Evolutionary conservation across 1,284 basidiomycete species (phyloP), one percentile per base, ranked within the genome.

Genomic region (Cutaneotrichosporon cavernicola): DNA sequence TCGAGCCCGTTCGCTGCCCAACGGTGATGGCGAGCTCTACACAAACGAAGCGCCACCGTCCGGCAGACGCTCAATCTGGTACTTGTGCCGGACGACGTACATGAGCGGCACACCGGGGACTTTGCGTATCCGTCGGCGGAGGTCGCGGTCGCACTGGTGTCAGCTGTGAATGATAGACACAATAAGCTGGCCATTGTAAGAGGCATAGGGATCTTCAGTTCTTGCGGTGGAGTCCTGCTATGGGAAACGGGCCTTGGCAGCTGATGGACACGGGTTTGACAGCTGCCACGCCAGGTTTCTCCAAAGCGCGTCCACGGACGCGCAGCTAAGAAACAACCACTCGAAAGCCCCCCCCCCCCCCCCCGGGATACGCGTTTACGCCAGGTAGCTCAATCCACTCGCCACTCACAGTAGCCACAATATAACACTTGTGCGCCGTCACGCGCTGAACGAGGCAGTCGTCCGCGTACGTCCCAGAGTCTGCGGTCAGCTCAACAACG

Each of bases 401-500:
- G 21, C 8, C 22, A 77, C 80, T 69, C 53, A 81, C 80, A 22
- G 97, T 99, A 18, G 97, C 97, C 32, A 99, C 95, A 72, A 99
- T 90, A 80, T 92, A 99, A 81, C 96, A 98, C 78, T 94, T 91
- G 83, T 96, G 93, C 26, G 92, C 88, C 4, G 90, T 92, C 18
- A 98, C 92, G 40, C 97, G 88, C 76, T 99, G 91, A 21, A 99
- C 90, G 34, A 99, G 86, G 79, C 97, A 99, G 83, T 99, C 97
- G 78, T 99, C 97, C 22, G 97, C 97, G 76, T 99, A 99, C 14
- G 94, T 97, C 16, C 97, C 97, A 16, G 87, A 85, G 79, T 99
- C 79, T 80, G 60, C 7, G 34, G 62, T 62, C 31, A 64, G 60
- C 40, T 52, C 14, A 2, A 36, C 9, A 13, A 2, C 32, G 16